These are phyloP conservation scores for Puccinia polysora DNA, from an alignment of 1,284 basidiomycete species.

Conservation along the genomic window DNA sequence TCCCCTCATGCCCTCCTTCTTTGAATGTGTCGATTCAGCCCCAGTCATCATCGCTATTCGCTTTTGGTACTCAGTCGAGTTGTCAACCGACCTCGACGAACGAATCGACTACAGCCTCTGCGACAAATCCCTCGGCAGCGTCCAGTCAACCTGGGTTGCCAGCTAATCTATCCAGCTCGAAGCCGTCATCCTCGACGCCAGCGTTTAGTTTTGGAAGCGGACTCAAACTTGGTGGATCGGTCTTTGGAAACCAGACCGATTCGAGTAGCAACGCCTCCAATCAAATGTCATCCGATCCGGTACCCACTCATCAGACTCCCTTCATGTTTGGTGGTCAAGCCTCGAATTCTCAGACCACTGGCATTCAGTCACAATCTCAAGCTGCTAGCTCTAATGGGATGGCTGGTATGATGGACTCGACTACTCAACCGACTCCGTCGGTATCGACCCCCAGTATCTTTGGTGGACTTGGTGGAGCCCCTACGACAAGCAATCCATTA, in stretches of 20 bases:
- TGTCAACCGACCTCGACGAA: slow-evolving; percentile 5
- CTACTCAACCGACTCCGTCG: slow-evolving; percentile 1
- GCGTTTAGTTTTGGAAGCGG: slow-evolving; percentile 4
- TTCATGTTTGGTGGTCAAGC: slow-evolving; percentile 12
- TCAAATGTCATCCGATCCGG: not conserved
- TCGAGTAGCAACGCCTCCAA: not conserved
- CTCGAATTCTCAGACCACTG: not conserved
- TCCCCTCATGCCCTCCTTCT: too few relatives aligned
- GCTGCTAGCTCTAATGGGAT: slow-evolving; percentile 8
- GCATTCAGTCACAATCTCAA: not conserved
- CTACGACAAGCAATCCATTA: slow-evolving; percentile 10
- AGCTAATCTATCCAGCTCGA: not conserved
- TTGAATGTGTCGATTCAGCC: too few relatives aligned
- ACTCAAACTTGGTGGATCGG: not conserved
- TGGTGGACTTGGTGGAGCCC: not conserved
- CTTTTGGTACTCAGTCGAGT: slow-evolving; percentile 6
- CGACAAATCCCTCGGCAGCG: too few relatives aligned
- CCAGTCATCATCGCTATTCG: too few relatives aligned
- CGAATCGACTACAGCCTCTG: not conserved
- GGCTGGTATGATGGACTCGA: slow-evolving; percentile 13
- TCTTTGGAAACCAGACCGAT: not conserved
- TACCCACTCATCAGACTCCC: not conserved
- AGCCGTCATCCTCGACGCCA: not conserved
- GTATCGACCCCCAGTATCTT: not conserved
- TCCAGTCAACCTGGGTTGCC: too few relatives aligned